Evolutionary conservation across 192 early-diverging fungal genomes (phyloP).

Genomic region (Martensiomyces pterosporus): DNA sequence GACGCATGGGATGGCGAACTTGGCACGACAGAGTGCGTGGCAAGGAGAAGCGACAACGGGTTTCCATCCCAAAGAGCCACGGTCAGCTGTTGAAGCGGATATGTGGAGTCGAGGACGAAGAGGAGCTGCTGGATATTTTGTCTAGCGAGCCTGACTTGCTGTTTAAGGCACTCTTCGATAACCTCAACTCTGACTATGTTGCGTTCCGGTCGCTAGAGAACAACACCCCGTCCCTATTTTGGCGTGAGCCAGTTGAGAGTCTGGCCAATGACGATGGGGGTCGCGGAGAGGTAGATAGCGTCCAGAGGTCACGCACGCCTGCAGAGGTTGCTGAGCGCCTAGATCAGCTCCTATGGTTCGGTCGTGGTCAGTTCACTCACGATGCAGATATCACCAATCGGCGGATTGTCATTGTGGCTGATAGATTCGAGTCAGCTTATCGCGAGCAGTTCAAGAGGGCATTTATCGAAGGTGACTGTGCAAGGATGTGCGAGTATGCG

Average conservation of each 20-base stretch:
- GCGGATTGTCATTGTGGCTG: slow-evolving; percentile 20
- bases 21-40: slow-evolving; percentile 30
- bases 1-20: slow-evolving; percentile 35
- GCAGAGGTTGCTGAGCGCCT: slow-evolving; percentile 28
- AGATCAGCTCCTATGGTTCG: slow-evolving; percentile 51
- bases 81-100: slow-evolving; percentile 14
- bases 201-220: slow-evolving; percentile 21
- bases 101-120: slow-evolving; percentile 24
- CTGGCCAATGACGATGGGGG: neutral
- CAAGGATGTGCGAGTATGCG: slow-evolving; percentile 13
- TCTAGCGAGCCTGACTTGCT: slow-evolving; percentile 28
- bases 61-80: slow-evolving; percentile 28
- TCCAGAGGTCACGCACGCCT: slow-evolving; percentile 1
- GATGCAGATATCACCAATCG: slow-evolving; percentile 15
- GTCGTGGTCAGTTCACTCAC: slow-evolving; percentile 14
- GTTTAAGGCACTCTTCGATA: slow-evolving; percentile 40
- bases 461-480: slow-evolving; percentile 13
- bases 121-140: slow-evolving; percentile 23
- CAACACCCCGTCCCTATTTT: slow-evolving; percentile 3
- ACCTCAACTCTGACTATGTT: slow-evolving; percentile 19
- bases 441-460: slow-evolving; percentile 14
- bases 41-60: slow-evolving; percentile 18
- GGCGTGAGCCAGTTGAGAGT: too few relatives aligned
- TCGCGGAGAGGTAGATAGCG: neutral
- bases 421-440: slow-evolving; percentile 26